Conservation (phyloP, 495 filamentous ascomycete species). For the Annulohypoxylon maeteangense region DNA sequence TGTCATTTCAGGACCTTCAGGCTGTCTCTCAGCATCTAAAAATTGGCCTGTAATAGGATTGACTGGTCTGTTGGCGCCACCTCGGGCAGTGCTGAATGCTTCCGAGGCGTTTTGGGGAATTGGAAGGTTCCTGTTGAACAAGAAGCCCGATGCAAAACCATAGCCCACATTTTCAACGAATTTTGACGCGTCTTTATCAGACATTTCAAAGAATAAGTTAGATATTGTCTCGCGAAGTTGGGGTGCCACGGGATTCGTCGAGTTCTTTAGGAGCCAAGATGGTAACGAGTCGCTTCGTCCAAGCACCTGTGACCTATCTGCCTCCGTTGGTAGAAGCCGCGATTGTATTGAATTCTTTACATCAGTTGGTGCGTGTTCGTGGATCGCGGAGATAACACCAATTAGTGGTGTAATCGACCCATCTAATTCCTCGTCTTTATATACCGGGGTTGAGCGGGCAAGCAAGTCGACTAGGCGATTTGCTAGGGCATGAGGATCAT, state of each 20-base stretch:
- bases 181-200: constrained; percentile 74
- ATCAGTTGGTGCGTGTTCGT: constrained; percentile 74
- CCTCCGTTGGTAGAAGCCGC: constrained; percentile 78
- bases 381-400: constrained; percentile 74
- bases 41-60: constrained; percentile 95
- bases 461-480: constrained; percentile 79
- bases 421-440: constrained; percentile 75
- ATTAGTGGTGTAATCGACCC: constrained; percentile 73
- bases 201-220: constrained; percentile 85
- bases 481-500: constrained; percentile 68
- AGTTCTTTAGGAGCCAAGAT: constrained; percentile 81
- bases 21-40: constrained; percentile 71
- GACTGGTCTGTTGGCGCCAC: constrained; percentile 54
- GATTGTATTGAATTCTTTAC: constrained; percentile 71
- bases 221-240: constrained; percentile 80
- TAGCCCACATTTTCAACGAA: constrained; percentile 89
- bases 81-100: constrained; percentile 55
- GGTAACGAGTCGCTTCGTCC: constrained; percentile 79
- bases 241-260: constrained; percentile 73
- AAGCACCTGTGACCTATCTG: constrained; percentile 80
- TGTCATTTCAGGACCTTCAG: constrained; percentile 77
- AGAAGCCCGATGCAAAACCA: constrained; percentile 89
- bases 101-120: constrained; percentile 75
- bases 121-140: constrained; percentile 82
- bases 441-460: constrained; percentile 68